Evolutionary conservation across 352 stramenopile species (phyloP).

Genomic region (Thraustochytrium sp.): DNA sequence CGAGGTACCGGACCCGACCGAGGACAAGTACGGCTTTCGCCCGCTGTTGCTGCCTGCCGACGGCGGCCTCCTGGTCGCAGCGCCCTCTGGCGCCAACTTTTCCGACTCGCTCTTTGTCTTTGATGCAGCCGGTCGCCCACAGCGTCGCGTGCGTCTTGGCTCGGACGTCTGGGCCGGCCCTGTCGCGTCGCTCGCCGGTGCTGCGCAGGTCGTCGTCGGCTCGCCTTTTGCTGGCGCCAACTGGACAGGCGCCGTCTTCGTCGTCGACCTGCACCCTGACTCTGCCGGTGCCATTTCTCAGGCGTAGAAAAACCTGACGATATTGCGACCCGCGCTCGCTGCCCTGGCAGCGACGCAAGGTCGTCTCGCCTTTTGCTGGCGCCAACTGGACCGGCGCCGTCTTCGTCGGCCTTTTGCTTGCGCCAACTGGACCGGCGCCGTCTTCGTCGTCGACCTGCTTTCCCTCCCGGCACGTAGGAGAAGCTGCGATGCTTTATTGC

Average conservation of each 20-base stretch:
- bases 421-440: too few species aligned
- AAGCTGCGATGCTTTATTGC: too few species aligned
- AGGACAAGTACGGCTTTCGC: slow-evolving; percentile 2
- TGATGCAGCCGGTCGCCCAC: neutral
- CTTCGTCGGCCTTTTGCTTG: too few species aligned
- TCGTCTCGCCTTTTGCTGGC: too few species aligned
- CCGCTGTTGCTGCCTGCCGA: neutral
- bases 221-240: neutral
- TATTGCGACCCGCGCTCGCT: too few species aligned
- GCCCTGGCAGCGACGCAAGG: too few species aligned
- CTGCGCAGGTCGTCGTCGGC: neutral
- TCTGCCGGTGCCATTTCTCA: too few species aligned
- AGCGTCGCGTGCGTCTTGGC: neutral
- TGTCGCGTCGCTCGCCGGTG: neutral
- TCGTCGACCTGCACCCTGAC: too few species aligned
- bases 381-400: too few species aligned
- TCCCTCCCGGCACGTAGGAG: too few species aligned
- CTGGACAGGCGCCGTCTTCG: slow-evolving; percentile 4
- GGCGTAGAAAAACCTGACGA: too few species aligned
- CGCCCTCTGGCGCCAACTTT: neutral
- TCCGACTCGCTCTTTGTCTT: neutral
- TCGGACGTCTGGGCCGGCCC: neutral
- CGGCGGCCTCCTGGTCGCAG: neutral
- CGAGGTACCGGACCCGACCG: neutral
- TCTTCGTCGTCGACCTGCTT: too few species aligned